Conservation (phyloP, 2,329 filamentous ascomycete genomes). For the Colletotrichum graminicola region DNA sequence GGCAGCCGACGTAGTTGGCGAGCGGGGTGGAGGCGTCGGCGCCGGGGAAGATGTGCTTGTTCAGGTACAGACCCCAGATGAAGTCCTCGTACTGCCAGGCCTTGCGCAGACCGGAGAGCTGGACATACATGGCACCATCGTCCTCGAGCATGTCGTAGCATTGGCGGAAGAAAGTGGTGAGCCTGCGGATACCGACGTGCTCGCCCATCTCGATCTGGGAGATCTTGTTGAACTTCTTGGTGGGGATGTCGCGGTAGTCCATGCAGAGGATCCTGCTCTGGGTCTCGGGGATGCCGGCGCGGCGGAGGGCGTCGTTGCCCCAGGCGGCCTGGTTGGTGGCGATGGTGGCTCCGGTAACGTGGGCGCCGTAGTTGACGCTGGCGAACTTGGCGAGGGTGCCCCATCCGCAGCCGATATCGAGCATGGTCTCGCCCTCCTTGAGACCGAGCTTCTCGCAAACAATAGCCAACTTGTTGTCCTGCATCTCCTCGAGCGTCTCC, state of each 20-base stretch:
- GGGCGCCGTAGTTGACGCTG: conserved; percentile 89
- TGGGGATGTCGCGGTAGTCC: conserved; percentile 95
- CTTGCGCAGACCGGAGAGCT: conserved; percentile 94
- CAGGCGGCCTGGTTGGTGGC: conserved; percentile 96
- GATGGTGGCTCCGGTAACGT: conserved; percentile 90
- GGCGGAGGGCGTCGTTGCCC: conserved; percentile 91
- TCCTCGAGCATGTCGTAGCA: conserved; percentile 97
- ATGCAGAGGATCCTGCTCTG: conserved; percentile 95
- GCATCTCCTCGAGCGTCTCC: conserved; percentile 92
- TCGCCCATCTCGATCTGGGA: conserved; percentile 99
- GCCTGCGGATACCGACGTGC: conserved; percentile 95
- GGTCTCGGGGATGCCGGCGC: conserved; percentile 83
- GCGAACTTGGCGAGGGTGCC: conserved; percentile 95
- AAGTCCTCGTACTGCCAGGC: conserved; percentile 98
- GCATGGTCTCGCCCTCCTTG: conserved; percentile 82
- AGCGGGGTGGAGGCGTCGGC: conserved; percentile 96
- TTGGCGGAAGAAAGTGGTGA: conserved; percentile 84
- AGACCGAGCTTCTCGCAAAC: conserved; percentile 97
- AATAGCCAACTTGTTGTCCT: conserved; percentile 96
- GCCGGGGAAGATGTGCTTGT: conserved; percentile 98
- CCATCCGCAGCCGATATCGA: conserved; percentile 98
- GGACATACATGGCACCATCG: conserved; percentile 94
- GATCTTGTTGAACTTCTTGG: conserved; percentile 91
- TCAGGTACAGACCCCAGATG: conserved; percentile 99
- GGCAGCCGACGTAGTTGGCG: conserved; percentile 84